A percentile compares a stretch with the other conserved stretches of the same genome.
phyloP scores from a whole-genome alignment of 2,329 filamentous ascomycete genomes.

The Sporothrix brunneoviolacea region DNA sequence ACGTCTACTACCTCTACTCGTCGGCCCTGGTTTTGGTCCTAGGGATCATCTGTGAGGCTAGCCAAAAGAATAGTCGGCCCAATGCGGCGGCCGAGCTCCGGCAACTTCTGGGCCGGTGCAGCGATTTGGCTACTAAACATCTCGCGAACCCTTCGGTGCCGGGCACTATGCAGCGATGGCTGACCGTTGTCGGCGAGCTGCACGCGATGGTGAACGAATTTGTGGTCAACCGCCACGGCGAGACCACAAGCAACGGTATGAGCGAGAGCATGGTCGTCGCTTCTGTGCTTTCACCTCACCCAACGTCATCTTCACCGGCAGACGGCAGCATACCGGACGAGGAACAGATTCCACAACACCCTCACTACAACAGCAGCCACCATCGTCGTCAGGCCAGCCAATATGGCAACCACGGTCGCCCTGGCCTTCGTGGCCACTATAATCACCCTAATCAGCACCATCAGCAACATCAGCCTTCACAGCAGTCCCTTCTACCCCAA shows the following conservation, averaged over 20 bases:
- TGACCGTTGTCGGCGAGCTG: conserved; percentile 3
- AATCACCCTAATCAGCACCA: neutral
- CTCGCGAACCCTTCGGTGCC: conserved; percentile 1
- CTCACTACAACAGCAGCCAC: neutral
- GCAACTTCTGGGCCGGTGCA: neutral
- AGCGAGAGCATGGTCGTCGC: neutral
- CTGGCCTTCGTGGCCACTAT: no score
- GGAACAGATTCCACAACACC: neutral
- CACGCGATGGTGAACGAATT: conserved; percentile 9
- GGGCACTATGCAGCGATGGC: conserved; percentile 6
- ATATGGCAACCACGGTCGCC: no score
- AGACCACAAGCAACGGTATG: neutral
- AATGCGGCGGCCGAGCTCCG: neutral
- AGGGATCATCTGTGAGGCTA: conserved; percentile 28
- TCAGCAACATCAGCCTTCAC: neutral
- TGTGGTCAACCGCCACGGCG: neutral
- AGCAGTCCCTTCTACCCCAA: neutral
- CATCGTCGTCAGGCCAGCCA: neutral
- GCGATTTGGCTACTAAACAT: conserved; percentile 1
- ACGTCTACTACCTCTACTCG: conserved; percentile 33
- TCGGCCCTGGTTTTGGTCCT: conserved; percentile 32
- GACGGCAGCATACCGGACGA: neutral
- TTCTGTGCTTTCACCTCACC: no score
- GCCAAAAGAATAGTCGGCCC: neutral
- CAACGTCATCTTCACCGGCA: no score